Base-by-base conservation (phyloP, 441 rosid species). In the Adansonia grandidieri region DNA sequence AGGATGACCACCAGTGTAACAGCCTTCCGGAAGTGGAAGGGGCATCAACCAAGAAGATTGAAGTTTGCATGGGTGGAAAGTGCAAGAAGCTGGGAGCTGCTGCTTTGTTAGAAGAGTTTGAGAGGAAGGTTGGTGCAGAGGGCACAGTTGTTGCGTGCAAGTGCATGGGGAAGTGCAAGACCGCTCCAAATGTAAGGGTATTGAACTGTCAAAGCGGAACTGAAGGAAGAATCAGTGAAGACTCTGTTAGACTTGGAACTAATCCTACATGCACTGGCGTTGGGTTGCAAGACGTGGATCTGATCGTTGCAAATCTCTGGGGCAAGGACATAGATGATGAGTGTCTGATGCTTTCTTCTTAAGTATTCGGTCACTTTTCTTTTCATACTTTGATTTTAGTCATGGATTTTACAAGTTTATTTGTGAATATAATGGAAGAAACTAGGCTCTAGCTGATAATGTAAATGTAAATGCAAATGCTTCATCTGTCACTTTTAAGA, bases 1-100 rank as follows among this genome's bases (percentile, higher is more conserved):
- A 47, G 71, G 40, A 50, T 70, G 17, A 61, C 20, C 17, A 61
- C 20, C 44, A 32, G 15, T 5, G 44, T 22, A 70, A 68, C 47
- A 28, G 17, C 44, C 22, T 66, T 17, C 4, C 2, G 19, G 67
- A 32, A 28, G 8, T 9, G 51, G 71, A 44, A 42, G 71, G 7
- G 8, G n/a, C 60, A 50, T 71, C 63, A 19, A 54, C 75, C 63
- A 85, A 80, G 74, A 83, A 85, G 76, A 77, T 93, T 5, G 97
- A 93, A 80, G 90, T 93, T 22, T 92, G 97, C 78, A 90, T 90
- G 98, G 98, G 97, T 24, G 85, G 85, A 2, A 93, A 93, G 81
- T 93, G 95, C 86, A 86, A 82, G 87, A 93, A 85, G 72, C 81
- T 89, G 8, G 98, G 97, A 81, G 90, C 88, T 6, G 82, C 81